Evolutionary conservation across 2,329 filamentous ascomycete species (phyloP).

Genomic region (Colletotrichum paranaense): DNA sequence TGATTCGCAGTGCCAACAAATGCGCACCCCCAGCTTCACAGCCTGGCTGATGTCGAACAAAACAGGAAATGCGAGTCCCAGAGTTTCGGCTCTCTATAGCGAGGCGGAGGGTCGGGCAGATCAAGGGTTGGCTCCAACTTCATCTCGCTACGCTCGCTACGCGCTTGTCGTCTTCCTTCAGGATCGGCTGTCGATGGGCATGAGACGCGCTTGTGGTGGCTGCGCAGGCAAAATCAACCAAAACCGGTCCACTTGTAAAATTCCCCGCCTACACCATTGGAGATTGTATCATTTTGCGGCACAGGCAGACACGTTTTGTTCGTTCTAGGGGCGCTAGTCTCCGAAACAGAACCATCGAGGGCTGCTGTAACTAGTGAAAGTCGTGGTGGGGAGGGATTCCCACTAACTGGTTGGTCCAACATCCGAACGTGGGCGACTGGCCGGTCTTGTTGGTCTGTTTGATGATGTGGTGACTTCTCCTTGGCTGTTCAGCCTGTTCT

Average conservation of each 20-base stretch:
- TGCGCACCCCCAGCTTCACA: neutral
- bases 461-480: constrained; percentile 27
- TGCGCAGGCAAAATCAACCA: constrained; percentile 31
- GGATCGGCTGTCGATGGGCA: constrained; percentile 17
- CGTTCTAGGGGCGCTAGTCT: neutral
- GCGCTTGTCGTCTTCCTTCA: constrained; percentile 34
- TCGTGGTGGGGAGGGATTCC: neutral
- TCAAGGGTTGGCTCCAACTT: constrained; percentile 21
- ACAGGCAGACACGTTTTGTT: neutral
- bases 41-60: neutral
- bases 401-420: neutral
- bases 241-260: constrained; percentile 13
- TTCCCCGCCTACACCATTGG: neutral
- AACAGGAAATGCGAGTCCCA: constrained; percentile 18
- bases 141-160: constrained; percentile 36
- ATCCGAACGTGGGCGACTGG: constrained; percentile 10
- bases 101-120: constrained; percentile 22
- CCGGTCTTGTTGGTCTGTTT: constrained; percentile 18
- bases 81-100: constrained; percentile 16
- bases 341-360: neutral
- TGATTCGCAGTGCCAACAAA: constrained; percentile 3
- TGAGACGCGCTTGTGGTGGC: constrained; percentile 36
- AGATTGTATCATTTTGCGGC: constrained; percentile 23
- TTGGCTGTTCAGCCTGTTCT: constrained; percentile 19
- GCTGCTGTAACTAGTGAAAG: neutral